Percentiles rank a stretch among this genome's conserved stretches.
Evolutionary conservation across 192 early-diverging fungal genomes (phyloP).

Genomic region (Linnemannia elongata): DNA sequence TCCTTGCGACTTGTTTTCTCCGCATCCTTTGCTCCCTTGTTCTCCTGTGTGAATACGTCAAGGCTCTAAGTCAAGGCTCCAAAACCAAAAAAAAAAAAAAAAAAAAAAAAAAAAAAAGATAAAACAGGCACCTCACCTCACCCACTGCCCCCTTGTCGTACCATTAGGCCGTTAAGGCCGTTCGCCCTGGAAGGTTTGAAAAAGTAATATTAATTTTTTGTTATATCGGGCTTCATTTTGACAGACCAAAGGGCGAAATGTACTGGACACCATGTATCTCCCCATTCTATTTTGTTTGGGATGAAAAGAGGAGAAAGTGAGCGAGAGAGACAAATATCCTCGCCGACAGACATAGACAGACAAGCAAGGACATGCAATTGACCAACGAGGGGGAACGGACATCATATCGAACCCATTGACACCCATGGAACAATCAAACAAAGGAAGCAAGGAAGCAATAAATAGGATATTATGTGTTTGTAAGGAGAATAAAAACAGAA

Average conservation of each 20-base stretch:
- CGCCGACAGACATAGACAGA: neutral
- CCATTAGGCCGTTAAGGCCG: constrained; percentile 2
- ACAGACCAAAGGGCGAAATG: constrained; percentile 4
- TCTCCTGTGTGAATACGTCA: no score
- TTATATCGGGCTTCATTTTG: constrained; percentile 5
- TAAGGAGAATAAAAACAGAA: neutral
- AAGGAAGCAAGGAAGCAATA: neutral
- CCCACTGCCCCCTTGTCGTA: neutral
- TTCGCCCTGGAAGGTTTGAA: neutral
- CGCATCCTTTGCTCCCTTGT: no score
- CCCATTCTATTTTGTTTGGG: neutral
- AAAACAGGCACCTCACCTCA: neutral
- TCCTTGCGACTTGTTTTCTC: no score
- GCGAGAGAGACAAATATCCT: neutral
- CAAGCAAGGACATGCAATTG: neutral
- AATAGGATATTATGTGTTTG: neutral
- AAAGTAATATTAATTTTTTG: neutral
- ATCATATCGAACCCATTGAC: neutral
- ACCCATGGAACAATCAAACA: neutral
- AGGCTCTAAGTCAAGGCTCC: neutral
- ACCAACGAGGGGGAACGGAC: neutral
- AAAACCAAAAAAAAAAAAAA: neutral
- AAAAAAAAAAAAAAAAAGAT: neutral
- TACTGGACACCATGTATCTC: neutral
- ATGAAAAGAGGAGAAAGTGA: neutral